Evolutionary conservation across 1,139 yeast genomes (phyloP), one percentile per base, ranked within the genome.

Genomic region (Barnettozyma hawaiiensis): DNA sequence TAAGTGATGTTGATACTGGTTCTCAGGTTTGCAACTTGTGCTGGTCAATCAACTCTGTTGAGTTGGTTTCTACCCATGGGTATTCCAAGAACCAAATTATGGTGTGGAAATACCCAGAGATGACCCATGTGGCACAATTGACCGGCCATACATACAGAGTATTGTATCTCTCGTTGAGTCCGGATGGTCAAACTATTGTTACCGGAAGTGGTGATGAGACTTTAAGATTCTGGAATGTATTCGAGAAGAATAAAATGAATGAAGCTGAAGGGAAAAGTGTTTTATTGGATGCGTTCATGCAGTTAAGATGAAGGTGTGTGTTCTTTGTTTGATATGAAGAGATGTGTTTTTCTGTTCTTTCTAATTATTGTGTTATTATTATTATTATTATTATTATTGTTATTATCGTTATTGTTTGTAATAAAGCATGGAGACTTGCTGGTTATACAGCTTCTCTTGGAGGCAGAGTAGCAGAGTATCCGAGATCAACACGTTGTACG

Each of bases 161-260:
- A 8, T 67, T 94, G 40, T 94, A 92, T 60, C 70, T 92, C 51
- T 79, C 96, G 4, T 72, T 92, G 67, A 84, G 95, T n/a, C 96
- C 97, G 0, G 97, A 92, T 64, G 98, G 98, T 2, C 90, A 86
- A 50, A 87, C 97, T 0, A 84, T 92, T n/a, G 98, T 92, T 3
- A 90, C 98, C 0, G 99, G 98, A 1, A 97, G 98, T 1, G 98
- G 98, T 2, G 99, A 92, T 64, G 98, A 94, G 63, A 92, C 98
- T 0, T 67, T 92, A 46, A 65, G 97, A 53, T 86, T 89, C 57
- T 90, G 97, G 97, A 86, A 85, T 54, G 83, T 87, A 2, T 89
- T 86, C 65, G 95, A 85, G 48, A 86, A 83, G 61, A 78, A 74
- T 47, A 80, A 76, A 57, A 65, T 70, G 35, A 80, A 74, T 47